Percentiles rank a stretch among this genome's conserved stretches.
phyloP scores from a whole-genome alignment of 176 grass and related monocot species.

The Triticum aestivum region DNA sequence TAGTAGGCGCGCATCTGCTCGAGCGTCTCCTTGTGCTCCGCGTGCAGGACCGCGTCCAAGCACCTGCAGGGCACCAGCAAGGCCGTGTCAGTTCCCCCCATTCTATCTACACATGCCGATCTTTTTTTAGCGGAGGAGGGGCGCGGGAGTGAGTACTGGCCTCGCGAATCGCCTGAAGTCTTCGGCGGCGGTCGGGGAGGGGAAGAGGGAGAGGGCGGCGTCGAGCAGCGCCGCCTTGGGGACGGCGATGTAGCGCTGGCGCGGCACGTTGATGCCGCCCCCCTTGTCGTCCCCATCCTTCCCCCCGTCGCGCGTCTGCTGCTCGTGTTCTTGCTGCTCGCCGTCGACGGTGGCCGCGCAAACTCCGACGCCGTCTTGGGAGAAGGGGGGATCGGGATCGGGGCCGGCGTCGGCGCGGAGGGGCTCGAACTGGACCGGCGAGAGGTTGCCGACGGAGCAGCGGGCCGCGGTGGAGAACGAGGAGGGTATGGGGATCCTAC shows the following conservation, averaged over 20 bases:
- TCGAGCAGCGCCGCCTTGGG: slow-evolving; percentile 67
- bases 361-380: neutral
- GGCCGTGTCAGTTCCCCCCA: neutral
- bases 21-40: slow-evolving; percentile 85
- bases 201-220: slow-evolving; percentile 53
- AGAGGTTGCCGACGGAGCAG: slow-evolving; percentile 19
- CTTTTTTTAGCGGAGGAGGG: no score
- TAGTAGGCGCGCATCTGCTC: slow-evolving; percentile 89
- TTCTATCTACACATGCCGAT: no score
- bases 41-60: slow-evolving; percentile 85
- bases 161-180: slow-evolving; percentile 66
- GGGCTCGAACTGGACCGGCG: slow-evolving; percentile 16
- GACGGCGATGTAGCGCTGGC: slow-evolving; percentile 84
- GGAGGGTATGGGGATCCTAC: neutral
- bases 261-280: slow-evolving; percentile 73
- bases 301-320: neutral
- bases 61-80: slow-evolving; percentile 27
- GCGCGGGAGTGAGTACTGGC: neutral
- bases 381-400: neutral
- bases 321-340: neutral
- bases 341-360: neutral
- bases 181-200: neutral
- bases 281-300: slow-evolving; percentile 4
- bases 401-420: slow-evolving; percentile 20
- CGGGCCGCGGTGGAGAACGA: slow-evolving; percentile 8